Percentiles rank a stretch among this genome's conserved stretches.
These are phyloP conservation scores for Macrophomina tecta DNA, from an alignment of 2,329 filamentous ascomycete species.

Conservation along the genomic window DNA sequence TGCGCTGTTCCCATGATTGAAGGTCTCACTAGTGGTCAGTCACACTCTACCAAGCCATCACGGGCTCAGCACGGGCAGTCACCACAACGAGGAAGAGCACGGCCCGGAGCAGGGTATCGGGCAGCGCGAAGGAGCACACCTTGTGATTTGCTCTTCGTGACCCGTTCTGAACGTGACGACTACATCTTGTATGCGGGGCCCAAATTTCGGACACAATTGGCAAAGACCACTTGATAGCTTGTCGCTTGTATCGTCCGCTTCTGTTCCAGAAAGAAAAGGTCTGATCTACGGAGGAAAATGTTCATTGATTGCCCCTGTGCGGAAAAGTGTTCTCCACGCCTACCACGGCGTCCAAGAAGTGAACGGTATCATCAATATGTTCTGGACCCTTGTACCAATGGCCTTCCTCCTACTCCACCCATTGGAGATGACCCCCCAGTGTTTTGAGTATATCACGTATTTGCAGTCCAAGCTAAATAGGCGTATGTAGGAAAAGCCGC, in stretches of 20 bases:
- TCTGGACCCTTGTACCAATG: conserved; percentile 59
- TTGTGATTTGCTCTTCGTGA: no score
- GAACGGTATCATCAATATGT: conserved; percentile 54
- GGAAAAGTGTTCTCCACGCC: not conserved
- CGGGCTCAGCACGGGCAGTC: not conserved
- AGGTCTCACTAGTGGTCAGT: not conserved
- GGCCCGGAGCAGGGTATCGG: not conserved
- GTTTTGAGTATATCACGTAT: conserved; percentile 43
- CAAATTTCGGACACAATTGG: no score
- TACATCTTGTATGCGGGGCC: no score
- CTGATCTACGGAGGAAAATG: no score
- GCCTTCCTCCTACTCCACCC: conserved; percentile 52
- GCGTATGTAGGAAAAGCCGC: conserved; percentile 34
- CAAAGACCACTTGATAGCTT: no score
- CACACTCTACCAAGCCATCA: not conserved
- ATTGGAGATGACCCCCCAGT: conserved; percentile 45
- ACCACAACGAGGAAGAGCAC: not conserved
- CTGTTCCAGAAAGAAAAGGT: not conserved
- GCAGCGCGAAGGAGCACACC: not conserved
- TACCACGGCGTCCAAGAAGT: not conserved
- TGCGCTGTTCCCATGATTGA: no score
- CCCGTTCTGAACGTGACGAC: no score
- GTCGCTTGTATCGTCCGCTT: no score
- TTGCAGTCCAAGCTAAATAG: conserved; percentile 48
- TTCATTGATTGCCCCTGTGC: no score